A percentile compares a stretch with the other conserved stretches of the same genome.
Conservation (phyloP, 768 basidiomycete species). For the Podaxis sp. region DNA sequence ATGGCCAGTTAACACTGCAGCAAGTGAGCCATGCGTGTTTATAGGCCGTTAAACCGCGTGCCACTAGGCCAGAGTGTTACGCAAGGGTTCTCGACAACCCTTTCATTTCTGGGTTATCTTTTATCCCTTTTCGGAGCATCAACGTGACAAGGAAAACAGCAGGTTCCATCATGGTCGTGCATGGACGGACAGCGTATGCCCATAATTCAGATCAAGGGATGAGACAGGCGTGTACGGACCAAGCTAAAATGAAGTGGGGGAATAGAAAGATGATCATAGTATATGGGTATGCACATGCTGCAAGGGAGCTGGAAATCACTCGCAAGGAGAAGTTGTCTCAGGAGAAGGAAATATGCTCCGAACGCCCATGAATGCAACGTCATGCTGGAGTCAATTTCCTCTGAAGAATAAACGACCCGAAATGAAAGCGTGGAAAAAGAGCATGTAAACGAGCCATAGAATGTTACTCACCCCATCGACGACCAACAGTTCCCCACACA, state of each 20-base stretch:
- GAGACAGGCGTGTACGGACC: not conserved
- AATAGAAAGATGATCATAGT: not conserved
- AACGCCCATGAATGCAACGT: not conserved
- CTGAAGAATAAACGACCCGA: conserved; percentile 14
- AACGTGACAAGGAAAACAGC: not conserved
- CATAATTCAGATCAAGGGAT: not conserved
- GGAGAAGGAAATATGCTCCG: not conserved
- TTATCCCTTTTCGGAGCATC: not conserved
- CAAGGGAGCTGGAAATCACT: not conserved
- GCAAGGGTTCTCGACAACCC: not conserved
- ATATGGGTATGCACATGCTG: not conserved
- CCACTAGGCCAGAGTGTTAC: not conserved
- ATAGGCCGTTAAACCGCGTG: not conserved
- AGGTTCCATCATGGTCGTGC: not conserved
- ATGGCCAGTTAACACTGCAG: not conserved
- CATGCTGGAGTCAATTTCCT: not conserved
- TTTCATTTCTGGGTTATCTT: not conserved
- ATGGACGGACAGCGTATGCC: not conserved
- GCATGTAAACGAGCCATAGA: not conserved
- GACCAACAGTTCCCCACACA: conserved; percentile 66
- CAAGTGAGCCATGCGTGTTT: not conserved
- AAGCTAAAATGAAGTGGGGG: not conserved
- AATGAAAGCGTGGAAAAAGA: conserved; percentile 7
- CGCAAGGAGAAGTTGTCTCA: not conserved
- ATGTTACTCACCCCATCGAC: conserved; percentile 57